Base-by-base conservation (phyloP, 106 monocot genomes). In the Dioscorea zingiberensis region DNA sequence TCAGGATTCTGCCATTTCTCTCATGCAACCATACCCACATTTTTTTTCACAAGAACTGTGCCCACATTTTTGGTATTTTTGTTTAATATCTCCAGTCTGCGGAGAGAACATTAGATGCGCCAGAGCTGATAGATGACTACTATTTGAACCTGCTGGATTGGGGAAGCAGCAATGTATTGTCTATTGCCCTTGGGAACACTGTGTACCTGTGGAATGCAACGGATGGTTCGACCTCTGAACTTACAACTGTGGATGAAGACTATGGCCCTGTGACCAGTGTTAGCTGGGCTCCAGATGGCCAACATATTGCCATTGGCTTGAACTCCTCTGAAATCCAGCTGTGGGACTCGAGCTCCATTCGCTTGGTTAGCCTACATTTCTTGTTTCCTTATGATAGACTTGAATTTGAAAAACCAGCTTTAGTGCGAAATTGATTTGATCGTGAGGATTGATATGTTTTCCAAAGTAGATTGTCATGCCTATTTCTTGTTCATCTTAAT, bases 141-240 rank as follows among this genome's bases (percentile, higher is more conserved):
- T 63, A 71, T 17, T 22, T 72, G 24, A 64, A 64, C 22, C 32
- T 72, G 11, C 25, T 72, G 48, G 62, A 62, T 29, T 71, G 60
- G 60, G 71, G 53, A 17, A 25, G 51, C 62, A 51, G 21, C 28
- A 63, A 72, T 32, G 55, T 63, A 1, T 11, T 72, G 23, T 28
- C 72, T 0, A 64, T 72, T 55, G 72, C 62, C 0, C 72, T 63
- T 17, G 55, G 63, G 3, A 64, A 55, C 63, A 64, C 63, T 1
- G 61, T 71, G 3, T 63, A 62, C 54, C 63, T 1, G 15, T 72
- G 72, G 72, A 26, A 72, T 63, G 51, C 62, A 30, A 0, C 54
- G 7, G 51, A 71, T 53, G 27, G 51, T 4, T 71, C 51, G 10
- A 53, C 47, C 47, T 51, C 53, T 7, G 55, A 63, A 19, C 72